Conservation (phyloP, 352 stramenopile genomes). For the Pythium aphanidermatum region DNA sequence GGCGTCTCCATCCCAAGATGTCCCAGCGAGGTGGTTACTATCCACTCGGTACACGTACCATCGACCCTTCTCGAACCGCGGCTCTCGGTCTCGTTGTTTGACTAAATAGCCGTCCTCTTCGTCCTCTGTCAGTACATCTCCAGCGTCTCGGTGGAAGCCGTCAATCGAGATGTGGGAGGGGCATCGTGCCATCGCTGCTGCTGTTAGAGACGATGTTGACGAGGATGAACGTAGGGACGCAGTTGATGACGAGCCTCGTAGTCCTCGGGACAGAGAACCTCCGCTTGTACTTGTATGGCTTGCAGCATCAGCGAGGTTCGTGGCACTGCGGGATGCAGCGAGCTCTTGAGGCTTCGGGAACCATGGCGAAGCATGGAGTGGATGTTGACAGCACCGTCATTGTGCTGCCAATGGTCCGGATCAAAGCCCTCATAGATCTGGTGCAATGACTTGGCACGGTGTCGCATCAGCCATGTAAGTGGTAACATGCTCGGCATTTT, state of each 20-base stretch:
- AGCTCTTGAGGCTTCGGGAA: slow-evolving; percentile 46
- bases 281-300: slow-evolving; percentile 3
- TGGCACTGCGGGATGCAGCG: slow-evolving; percentile 6
- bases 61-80: slow-evolving; percentile 43
- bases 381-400: slow-evolving; percentile 74
- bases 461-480: slow-evolving; percentile 60
- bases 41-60: slow-evolving; percentile 81
- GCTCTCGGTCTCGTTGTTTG: slow-evolving; percentile 13
- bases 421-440: slow-evolving; percentile 64
- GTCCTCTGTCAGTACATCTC: no score
- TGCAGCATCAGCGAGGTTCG: slow-evolving; percentile 17
- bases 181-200: slow-evolving; percentile 28
- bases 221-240: slow-evolving; percentile 30
- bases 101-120: slow-evolving; percentile 25
- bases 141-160: slow-evolving; percentile 46
- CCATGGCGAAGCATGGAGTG: slow-evolving; percentile 63
- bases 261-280: neutral
- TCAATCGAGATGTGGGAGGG: slow-evolving; percentile 75
- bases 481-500: slow-evolving; percentile 58
- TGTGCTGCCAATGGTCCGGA: slow-evolving; percentile 54
- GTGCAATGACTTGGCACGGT: slow-evolving; percentile 34
- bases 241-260: slow-evolving; percentile 17
- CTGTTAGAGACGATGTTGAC: slow-evolving; percentile 30
- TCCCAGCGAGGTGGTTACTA: slow-evolving; percentile 69
- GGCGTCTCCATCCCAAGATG: slow-evolving; percentile 59